Evolutionary conservation across 2,329 filamentous ascomycete species (phyloP), one percentile per base, ranked within the genome.

Genomic region (Ustilaginoidea virens): DNA sequence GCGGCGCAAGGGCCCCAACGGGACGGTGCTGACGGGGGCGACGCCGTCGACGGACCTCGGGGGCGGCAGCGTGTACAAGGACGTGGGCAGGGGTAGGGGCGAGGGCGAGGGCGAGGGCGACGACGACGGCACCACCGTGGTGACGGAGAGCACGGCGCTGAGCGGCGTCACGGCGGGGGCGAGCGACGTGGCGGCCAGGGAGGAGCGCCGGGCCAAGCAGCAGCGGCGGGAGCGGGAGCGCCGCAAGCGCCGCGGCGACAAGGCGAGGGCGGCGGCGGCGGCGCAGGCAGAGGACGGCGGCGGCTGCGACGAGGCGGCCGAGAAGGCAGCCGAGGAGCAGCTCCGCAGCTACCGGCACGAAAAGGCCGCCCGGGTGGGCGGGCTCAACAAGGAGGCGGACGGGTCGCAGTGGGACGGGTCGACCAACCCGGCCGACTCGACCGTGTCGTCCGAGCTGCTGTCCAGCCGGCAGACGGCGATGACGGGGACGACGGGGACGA

Each of bases 311-410:
- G 66, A 70, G 41, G 55, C 62, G 17, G 72, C 73, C 42, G 77
- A 80, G 48, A 66, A 63, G 22, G 62, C 62, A 29, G 74, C 69
- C 15, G 61, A 74, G 41, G 60, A 71, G 26, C 77, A 90, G 35
- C 69, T 96, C 32, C 72, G 78, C 33, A 72, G 72, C 19, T 96
- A 96, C 60, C 80, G 86, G 15, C 68, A 83, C 46, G 87, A 96
- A 57, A 81, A 77, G 50, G 62, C 83, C 2, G 87, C 87, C 1
- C 69, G 80, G 29, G 85, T 96, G 2, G 87, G 87, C 20, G 87
- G 87, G 13, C 60, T 96, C 51, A 96, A 96, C 56, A 75, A 77
- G 43, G 65, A 79, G 40, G 66, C 75, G 24, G 87, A 94, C 41
- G 80, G 76, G 35, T 80, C 74, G 34, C 61, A 71, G 39, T 92